Evolutionary conservation across 345 rosid genomes (phyloP).

Genomic region (Turritis glabra): DNA sequence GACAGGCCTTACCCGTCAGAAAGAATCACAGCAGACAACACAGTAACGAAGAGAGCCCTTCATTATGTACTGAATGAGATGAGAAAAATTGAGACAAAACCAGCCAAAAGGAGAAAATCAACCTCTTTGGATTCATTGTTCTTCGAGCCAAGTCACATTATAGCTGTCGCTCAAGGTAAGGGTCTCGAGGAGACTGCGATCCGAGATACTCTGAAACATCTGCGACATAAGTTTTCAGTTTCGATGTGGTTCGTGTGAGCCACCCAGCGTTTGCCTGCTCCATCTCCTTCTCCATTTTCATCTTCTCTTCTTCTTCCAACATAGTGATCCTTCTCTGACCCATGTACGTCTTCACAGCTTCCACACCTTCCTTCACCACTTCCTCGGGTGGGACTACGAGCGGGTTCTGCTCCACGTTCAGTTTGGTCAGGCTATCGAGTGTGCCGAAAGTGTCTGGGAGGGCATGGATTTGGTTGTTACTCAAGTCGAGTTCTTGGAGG

Average conservation of each 20-base stretch:
- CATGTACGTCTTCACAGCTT: conserved; percentile 70
- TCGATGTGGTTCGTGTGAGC: conserved; percentile 84
- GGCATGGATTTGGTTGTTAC: conserved; percentile 85
- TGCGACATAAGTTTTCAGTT: conserved; percentile 57
- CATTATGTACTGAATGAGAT: conserved; percentile 9
- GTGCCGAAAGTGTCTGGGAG: conserved; percentile 83
- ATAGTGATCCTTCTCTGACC: conserved; percentile 66
- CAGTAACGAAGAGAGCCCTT: conserved; percentile 13
- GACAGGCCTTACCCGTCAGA: conserved; percentile 27
- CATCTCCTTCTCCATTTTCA: conserved; percentile 46
- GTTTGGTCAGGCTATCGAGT: conserved; percentile 63
- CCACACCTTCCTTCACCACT: conserved; percentile 66
- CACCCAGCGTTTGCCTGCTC: conserved; percentile 65
- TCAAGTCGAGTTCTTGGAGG: conserved; percentile 82
- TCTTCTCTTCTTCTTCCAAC: conserved; percentile 70
- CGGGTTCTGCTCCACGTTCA: conserved; percentile 74
- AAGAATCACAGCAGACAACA: conserved; percentile 11
- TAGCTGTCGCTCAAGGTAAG: conserved; percentile 69
- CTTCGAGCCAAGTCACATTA: conserved; percentile 33
- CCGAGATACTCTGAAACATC: conserved; percentile 55
- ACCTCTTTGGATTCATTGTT: conserved; percentile 6
- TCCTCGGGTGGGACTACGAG: conserved; percentile 68
- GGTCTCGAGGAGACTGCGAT: conserved; percentile 52
- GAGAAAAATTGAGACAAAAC: background rate
- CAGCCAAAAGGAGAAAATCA: conserved; percentile 13